Base-by-base conservation (phyloP, 2,329 filamentous ascomycete genomes). In the Colletotrichum sp. region DNA sequence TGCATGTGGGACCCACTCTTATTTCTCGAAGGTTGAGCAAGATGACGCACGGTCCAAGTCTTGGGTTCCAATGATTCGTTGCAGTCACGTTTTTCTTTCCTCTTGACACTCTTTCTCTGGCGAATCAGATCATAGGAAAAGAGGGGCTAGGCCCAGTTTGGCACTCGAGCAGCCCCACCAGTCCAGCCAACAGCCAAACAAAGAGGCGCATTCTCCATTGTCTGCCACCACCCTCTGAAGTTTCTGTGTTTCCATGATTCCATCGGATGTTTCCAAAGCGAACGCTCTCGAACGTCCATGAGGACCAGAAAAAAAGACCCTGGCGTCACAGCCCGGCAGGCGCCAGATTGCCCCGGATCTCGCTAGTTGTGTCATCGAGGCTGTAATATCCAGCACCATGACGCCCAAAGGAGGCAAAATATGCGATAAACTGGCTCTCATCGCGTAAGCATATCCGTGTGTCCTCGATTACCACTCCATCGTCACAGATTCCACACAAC, bases 321-420 rank as follows among this genome's bases (percentile, higher is more conserved):
- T 59, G 48, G 65, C 55, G 57, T 21, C 64, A 55, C 26, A 24
- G 64, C 18, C 18, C 18, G 39, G 18, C 39, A n/a, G 39, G 18
- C 18, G 39, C 18, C 28, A 21, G 52, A 67, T 16, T 7, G 24
- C 65, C 43, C 30, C 18, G n/a, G 63, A 66, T 52, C 39, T n/a
- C 43, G 28, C 21, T 21, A 36, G 24, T 21, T 43, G 28, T 68
- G 68, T 70, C 68, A 70, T 70, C 68, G 16, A 69, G 55, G 39
- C 12, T 57, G 67, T 69, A 13, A 68, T 59, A 43, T 13, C 24
- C 24, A 43, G 66, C n/a, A 16, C 0, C 12, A 6, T n/a, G 61
- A 14, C 26, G 12, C 36, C 57, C 26, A 13, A 61, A 61, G 24
- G 57, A 32, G 66, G 48, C 57, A 63, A 70, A 70, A 63, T 26